These are phyloP conservation scores for Tephrocybe sp. DNA, from an alignment of 768 basidiomycete species.

Conservation along the genomic window DNA sequence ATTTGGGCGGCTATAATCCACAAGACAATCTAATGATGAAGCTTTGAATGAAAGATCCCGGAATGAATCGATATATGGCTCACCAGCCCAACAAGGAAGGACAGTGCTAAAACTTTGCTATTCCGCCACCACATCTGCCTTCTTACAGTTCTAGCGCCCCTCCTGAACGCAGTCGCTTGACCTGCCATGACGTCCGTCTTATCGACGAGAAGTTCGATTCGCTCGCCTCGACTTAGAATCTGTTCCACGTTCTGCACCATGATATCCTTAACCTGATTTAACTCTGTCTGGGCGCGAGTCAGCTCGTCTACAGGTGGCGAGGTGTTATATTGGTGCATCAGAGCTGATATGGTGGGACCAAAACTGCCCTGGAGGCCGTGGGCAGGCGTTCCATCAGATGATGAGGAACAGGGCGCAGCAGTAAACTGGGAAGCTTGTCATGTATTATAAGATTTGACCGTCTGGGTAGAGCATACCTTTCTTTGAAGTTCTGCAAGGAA, in stretches of 20 bases:
- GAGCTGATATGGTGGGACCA: constrained; percentile 63
- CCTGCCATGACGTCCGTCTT: constrained; percentile 96
- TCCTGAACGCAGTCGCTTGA: constrained; percentile 90
- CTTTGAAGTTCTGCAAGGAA: constrained; percentile 87
- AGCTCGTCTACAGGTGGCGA: constrained; percentile 87
- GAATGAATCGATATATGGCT: constrained; percentile 25
- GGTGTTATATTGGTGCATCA: constrained; percentile 90
- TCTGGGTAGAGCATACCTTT: constrained; percentile 44
- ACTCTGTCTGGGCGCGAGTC: constrained; percentile 83
- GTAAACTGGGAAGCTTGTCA: constrained; percentile 47
- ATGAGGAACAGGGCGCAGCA: constrained; percentile 63
- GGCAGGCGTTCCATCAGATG: constrained; percentile 51
- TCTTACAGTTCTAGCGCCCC: constrained; percentile 82
- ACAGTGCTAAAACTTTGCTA: constrained; percentile 64
- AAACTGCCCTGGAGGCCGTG: constrained; percentile 74
- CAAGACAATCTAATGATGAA: constrained; percentile 58
- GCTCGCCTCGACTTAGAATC: constrained; percentile 90
- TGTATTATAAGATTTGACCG: constrained; percentile 1
- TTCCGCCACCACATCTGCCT: constrained; percentile 93
- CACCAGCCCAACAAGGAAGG: constrained; percentile 70
- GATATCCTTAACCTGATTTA: constrained; percentile 90
- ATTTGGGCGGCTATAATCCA: constrained; percentile 88
- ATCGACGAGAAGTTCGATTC: constrained; percentile 94
- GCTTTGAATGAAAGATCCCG: neutral
- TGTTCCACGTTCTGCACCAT: constrained; percentile 99